Conservation (phyloP, 2,329 filamentous ascomycete species). For the Paracoccidioides brasiliensis region DNA sequence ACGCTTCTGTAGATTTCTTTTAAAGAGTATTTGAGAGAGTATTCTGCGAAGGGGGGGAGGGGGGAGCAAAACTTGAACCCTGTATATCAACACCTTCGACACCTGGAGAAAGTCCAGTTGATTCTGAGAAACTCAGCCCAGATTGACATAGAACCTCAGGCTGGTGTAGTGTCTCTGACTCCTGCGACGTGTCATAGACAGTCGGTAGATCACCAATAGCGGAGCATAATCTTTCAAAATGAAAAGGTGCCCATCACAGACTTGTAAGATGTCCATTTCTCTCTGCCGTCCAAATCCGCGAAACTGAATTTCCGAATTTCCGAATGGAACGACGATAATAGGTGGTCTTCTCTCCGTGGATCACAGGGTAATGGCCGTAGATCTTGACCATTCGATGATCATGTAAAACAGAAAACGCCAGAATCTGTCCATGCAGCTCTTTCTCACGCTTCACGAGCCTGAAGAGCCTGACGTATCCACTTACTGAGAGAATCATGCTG, state of each 20-base stretch:
- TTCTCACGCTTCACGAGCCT: background rate
- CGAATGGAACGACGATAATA: background rate
- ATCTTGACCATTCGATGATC: background rate
- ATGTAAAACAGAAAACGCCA: background rate
- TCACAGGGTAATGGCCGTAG: background rate
- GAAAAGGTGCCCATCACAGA: background rate
- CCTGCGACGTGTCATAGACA: background rate
- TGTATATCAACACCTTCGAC: too few relatives aligned
- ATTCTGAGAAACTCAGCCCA: conserved; percentile 3
- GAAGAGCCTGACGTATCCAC: background rate
- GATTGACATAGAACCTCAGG: background rate
- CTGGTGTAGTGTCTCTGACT: background rate
- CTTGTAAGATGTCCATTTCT: background rate
- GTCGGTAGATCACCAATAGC: background rate
- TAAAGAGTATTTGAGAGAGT: background rate
- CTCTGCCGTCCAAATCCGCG: background rate
- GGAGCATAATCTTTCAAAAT: background rate
- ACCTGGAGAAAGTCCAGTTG: background rate
- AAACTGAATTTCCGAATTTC: background rate
- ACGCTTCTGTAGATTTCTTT: background rate
- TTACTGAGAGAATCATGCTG: background rate
- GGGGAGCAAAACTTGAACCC: background rate
- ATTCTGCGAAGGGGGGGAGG: background rate
- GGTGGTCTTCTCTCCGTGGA: background rate
- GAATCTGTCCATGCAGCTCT: background rate